These are phyloP conservation scores for Penicillium desertorum DNA, from an alignment of 495 filamentous ascomycete genomes.

Conservation along the genomic window DNA sequence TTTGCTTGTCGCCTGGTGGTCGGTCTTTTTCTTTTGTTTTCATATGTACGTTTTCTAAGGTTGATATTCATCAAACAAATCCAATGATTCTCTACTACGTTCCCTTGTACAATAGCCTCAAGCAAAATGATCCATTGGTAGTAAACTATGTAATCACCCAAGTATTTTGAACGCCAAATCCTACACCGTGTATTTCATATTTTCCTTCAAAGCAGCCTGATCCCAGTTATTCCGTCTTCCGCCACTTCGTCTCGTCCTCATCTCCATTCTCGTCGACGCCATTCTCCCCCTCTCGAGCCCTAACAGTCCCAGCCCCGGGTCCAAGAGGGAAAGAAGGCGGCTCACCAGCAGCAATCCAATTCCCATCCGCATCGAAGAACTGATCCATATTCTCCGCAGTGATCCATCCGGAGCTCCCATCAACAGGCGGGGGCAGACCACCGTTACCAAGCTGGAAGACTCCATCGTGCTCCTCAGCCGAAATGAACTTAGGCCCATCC, in stretches of 20 bases:
- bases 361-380: constrained; percentile 66
- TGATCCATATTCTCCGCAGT: constrained; percentile 92
- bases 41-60: constrained; percentile 9
- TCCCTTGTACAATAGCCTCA: background rate
- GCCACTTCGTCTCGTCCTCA: constrained; percentile 58
- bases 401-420: constrained; percentile 91
- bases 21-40: constrained; percentile 4
- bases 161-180: background rate
- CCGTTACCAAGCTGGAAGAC: constrained; percentile 44
- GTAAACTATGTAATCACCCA: background rate
- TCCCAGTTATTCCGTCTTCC: constrained; percentile 52
- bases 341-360: constrained; percentile 52
- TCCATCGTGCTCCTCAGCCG: constrained; percentile 36
- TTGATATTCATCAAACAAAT: constrained; percentile 24
- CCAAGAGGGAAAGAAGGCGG: constrained; percentile 46
- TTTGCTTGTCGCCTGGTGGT: constrained; percentile 3
- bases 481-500: constrained; percentile 36
- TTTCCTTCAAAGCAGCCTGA: background rate
- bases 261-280: constrained; percentile 37
- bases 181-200: background rate
- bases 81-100: background rate
- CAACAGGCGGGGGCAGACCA: constrained; percentile 70
- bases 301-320: constrained; percentile 57
- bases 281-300: constrained; percentile 44
- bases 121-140: background rate